Evolutionary conservation across 257 asterid species (phyloP), one percentile per base, ranked within the genome.

Genomic region (Ajuga chamaepitys): DNA sequence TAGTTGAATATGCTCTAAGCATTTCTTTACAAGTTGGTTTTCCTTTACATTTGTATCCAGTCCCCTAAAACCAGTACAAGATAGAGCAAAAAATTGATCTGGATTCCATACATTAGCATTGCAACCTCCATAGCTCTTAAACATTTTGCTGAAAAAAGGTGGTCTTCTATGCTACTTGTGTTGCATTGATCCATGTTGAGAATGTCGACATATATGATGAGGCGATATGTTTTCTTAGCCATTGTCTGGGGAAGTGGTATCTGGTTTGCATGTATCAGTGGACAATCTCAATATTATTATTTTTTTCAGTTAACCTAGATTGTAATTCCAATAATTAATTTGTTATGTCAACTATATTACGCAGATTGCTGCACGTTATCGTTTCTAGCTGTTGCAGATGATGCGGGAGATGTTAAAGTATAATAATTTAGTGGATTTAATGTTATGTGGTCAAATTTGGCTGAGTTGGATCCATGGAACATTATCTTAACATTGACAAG

Each of bases 401-500:
- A 90, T 84, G 64, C 85, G 52, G 99, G 99, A 75, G 96, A 90
- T 74, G 89, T 88, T 26, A 94, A 94, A 97, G 99, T 94, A 78
- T 59, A 38, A 25, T 59, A 51, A 32, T 59, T 64, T 61, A 26
- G 60, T 22, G 21, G 66, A 42, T 25, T 67, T 26, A 28, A 35
- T 20, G 65, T 66, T 53, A 7, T 48, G 51, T 20, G 7, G 10
- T 54, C 21, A 37, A 38, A 2, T 67, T 34, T 56, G 46, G 18
- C 34, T 60, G 22, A n/a, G 32, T 21, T 64, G 22, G 52, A 28
- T 24, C 59, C 6, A 4, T 46, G 14, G 26, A 57, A 26, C 18
- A n/a, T 52, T 47, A 14, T 35, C 21, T 32, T 26, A 55, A 40
- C 41, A 57, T 16, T 58, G 12, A 35, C 18, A 54, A 20, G 71